Evolutionary conservation across 2,329 filamentous ascomycete genomes (phyloP).

Genomic region (Fusarium multiceps): DNA sequence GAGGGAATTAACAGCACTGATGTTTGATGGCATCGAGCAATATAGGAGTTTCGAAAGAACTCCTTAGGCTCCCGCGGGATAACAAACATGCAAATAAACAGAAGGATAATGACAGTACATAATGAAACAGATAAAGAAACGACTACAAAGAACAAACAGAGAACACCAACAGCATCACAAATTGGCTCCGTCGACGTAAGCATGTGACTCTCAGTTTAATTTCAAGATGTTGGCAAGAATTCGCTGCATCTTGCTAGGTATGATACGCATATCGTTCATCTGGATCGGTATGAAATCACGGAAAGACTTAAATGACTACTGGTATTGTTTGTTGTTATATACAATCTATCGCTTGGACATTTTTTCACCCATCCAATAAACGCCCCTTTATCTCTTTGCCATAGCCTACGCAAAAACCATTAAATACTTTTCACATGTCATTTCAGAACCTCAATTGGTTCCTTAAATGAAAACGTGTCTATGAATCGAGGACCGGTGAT

Average conservation of each 20-base stretch:
- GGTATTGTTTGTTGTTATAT: slow-evolving; percentile 44
- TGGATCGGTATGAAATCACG: neutral
- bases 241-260: neutral
- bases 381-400: slow-evolving; percentile 36
- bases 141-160: neutral
- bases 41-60: slow-evolving; percentile 4
- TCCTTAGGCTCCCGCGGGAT: neutral
- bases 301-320: slow-evolving; percentile 36
- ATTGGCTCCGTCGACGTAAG: neutral
- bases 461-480: neutral
- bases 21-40: neutral
- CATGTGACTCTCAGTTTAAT: neutral
- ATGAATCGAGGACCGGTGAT: neutral
- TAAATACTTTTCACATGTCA: slow-evolving; percentile 9
- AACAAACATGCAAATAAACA: neutral
- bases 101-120: neutral
- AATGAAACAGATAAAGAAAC: neutral
- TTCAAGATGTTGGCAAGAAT: neutral
- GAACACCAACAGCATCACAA: neutral
- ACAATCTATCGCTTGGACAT: slow-evolving; percentile 46
- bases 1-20: neutral
- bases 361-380: slow-evolving; percentile 41
- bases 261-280: neutral
- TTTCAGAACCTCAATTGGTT: neutral
- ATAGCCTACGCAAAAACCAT: slow-evolving; percentile 26